Evolutionary conservation across 2,329 filamentous ascomycete genomes (phyloP), one percentile per base, ranked within the genome.

Genomic region (Aureobasidium melanogenum): DNA sequence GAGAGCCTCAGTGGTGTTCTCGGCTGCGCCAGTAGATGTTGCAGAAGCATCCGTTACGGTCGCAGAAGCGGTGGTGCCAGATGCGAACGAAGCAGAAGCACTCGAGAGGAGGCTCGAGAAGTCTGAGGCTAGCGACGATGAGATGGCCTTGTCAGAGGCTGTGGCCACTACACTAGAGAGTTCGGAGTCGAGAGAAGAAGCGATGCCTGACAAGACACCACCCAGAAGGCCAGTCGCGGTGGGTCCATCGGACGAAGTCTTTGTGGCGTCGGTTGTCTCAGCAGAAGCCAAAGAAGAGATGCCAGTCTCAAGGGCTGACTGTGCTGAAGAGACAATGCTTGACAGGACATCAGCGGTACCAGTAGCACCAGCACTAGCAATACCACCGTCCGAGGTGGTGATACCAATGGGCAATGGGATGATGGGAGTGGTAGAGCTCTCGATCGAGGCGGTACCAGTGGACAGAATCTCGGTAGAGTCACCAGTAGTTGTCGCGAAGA

Each of bases 41-140:
- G 58, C 58, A 36, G 50, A 43, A 9, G 50, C 50, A 44, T 50
- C 58, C 7, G 57, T 61, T 14, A 38, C 10, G 8, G 56, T 47
- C 22, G 36, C 54, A 26, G 10, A 64, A 60, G 46, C 28, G n/a
- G 67, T 63, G 39, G 55, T 61, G 17, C 64, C 66, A n/a, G 66
- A 64, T 17, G 61, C 61, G 41, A 69, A 43, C 12, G 69, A 69
- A 10, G 69, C 66, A 14, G 68, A 66, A 24, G 67, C 69, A 51
- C 67, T 69, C 2, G 69, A 70, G 22, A 70, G 56, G 15, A 71
- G 66, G 60, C 68, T 69, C 5, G 69, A 71, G 56, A 68, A 65
- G 30, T 67, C 66, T 1, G 69, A 69, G 5, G 69, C 66, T 41
- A 71, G 46, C 15, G 68, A 68, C 41, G 62, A 63, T 0, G 69